Conservation (phyloP, 371 early-diverging fungal species). For the Synchytrium microbalum region DNA sequence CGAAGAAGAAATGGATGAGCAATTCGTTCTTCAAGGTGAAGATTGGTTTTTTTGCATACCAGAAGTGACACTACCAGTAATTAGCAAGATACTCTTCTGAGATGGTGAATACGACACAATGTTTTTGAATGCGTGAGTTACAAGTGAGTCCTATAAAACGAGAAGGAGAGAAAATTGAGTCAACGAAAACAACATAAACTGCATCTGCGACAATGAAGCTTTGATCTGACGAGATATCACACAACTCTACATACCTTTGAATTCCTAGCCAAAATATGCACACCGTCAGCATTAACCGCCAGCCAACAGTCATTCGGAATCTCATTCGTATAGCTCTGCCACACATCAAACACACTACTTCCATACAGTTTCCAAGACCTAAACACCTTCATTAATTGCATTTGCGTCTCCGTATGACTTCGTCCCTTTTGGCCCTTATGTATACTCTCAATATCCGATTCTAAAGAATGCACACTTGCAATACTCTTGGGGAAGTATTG, state of each 20-base stretch:
- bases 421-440: conserved; percentile 21
- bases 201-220: too few relatives aligned
- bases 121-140: conserved; percentile 26
- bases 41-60: conserved; percentile 14
- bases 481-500: conserved; percentile 10
- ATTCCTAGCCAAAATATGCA: conserved; percentile 31
- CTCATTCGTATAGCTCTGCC: conserved; percentile 35
- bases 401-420: conserved; percentile 11
- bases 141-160: conserved; percentile 15
- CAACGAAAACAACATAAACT: too few relatives aligned
- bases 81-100: conserved; percentile 29
- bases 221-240: not conserved
- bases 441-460: conserved; percentile 13
- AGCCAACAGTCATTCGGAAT: conserved; percentile 40
- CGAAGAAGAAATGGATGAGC: not conserved
- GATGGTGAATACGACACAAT: conserved; percentile 34
- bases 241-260: conserved; percentile 17
- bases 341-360: conserved; percentile 30
- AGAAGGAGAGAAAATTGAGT: not conserved
- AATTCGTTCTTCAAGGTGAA: not conserved
- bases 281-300: conserved; percentile 25
- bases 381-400: conserved; percentile 22
- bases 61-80: conserved; percentile 27
- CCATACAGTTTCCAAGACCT: conserved; percentile 33
- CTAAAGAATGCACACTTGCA: conserved; percentile 8